A percentile compares a stretch with the other conserved stretches of the same genome.
Evolutionary conservation across 129 eudicot species (phyloP).

Genomic region (Escallonia herrerae): DNA sequence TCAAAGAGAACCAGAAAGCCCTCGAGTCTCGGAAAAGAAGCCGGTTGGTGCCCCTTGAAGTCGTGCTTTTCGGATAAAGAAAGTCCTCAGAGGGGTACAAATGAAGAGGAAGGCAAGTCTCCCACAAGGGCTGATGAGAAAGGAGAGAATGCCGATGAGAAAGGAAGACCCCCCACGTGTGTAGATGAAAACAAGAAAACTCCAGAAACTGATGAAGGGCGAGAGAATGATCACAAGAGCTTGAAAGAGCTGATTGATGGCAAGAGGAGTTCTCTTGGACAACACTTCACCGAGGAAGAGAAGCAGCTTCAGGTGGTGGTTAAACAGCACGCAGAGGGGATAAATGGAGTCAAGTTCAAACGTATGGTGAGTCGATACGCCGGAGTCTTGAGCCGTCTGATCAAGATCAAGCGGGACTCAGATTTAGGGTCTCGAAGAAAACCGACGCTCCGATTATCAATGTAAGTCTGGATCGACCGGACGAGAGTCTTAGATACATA

Average conservation of each 20-base stretch:
- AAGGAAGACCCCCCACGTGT: too few relatives aligned
- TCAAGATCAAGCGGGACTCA: constrained; percentile 39
- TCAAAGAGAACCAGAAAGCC: constrained; percentile 62
- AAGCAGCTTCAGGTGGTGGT: constrained; percentile 42
- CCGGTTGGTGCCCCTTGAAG: neutral
- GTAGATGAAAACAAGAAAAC: constrained; percentile 5
- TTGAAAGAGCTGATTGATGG: constrained; percentile 37
- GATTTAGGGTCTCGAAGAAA: constrained; percentile 24
- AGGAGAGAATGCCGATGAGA: neutral
- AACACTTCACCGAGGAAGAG: constrained; percentile 44
- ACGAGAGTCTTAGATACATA: neutral
- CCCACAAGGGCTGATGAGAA: constrained; percentile 5
- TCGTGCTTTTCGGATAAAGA: constrained; percentile 3
- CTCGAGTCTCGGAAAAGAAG: constrained; percentile 4
- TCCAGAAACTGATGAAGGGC: constrained; percentile 15
- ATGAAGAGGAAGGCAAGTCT: constrained; percentile 8
- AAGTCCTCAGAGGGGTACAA: constrained; percentile 4
- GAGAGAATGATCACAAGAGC: constrained; percentile 19
- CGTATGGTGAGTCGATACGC: constrained; percentile 43
- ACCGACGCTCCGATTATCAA: constrained; percentile 27
- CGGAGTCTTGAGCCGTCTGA: constrained; percentile 35
- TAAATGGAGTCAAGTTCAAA: constrained; percentile 25
- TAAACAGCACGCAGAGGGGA: constrained; percentile 26
- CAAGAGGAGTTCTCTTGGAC: constrained; percentile 38
- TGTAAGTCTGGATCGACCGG: constrained; percentile 17